Evolutionary conservation across 495 filamentous ascomycete species (phyloP).

Genomic region (Penicillium riverlandense): DNA sequence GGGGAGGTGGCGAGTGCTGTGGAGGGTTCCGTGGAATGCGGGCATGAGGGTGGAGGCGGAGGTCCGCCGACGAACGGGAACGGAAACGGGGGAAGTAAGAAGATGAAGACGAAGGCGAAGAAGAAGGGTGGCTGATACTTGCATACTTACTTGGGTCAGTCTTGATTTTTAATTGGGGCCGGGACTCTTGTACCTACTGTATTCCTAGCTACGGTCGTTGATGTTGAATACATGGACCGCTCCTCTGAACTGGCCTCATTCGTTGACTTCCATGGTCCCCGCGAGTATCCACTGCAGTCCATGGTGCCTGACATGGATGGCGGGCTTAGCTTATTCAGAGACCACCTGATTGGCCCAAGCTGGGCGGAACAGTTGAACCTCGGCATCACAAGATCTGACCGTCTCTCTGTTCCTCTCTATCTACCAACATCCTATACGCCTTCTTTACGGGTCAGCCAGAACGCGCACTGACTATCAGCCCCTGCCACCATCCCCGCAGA

Average conservation of each 20-base stretch:
- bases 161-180: conserved; percentile 1
- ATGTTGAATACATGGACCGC: no score
- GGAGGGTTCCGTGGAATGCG: conserved; percentile 10
- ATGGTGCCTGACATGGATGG: conserved; percentile 2
- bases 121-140: conserved; percentile 8
- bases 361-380: background rate
- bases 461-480: no score
- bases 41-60: conserved; percentile 8
- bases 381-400: conserved; percentile 12
- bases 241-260: no score
- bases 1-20: conserved; percentile 11
- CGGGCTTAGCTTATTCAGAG: background rate
- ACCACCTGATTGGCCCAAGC: background rate
- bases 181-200: background rate
- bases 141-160: background rate
- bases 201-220: no score
- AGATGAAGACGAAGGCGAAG: conserved; percentile 1
- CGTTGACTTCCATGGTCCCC: no score
- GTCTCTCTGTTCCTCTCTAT: no score
- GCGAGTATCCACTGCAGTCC: background rate
- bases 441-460: no score
- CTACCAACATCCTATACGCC: no score
- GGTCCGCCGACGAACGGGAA: background rate
- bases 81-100: background rate
- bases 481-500: background rate